Percentiles rank a stretch among this genome's conserved stretches.
These are phyloP conservation scores for Canavalia ensiformis DNA, from an alignment of 306 rosid genomes.

Conservation along the genomic window DNA sequence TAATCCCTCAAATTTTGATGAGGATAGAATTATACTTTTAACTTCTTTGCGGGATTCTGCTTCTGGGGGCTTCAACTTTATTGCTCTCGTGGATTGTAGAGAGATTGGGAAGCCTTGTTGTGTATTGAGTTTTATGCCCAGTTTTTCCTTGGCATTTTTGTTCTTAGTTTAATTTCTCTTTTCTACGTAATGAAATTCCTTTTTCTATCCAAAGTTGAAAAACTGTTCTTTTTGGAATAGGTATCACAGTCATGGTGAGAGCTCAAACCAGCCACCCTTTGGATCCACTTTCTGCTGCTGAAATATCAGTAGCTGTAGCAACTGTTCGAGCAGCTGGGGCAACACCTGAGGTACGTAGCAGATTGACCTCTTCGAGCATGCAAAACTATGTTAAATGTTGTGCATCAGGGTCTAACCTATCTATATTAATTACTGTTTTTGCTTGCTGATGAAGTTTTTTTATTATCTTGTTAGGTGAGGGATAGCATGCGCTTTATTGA, in stretches of 20 bases:
- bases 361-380: neutral
- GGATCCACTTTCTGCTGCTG: constrained; percentile 87
- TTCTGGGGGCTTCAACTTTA: constrained; percentile 9
- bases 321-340: constrained; percentile 87
- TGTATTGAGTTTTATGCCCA: neutral
- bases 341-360: constrained; percentile 76
- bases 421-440: neutral
- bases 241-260: constrained; percentile 70
- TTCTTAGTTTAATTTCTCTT: constrained; percentile 21
- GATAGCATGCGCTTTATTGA: constrained; percentile 85
- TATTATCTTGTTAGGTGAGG: constrained; percentile 64
- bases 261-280: constrained; percentile 82
- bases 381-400: constrained; percentile 1
- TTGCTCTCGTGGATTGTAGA: neutral
- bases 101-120: constrained; percentile 6
- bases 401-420: neutral
- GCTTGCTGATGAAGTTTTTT: constrained; percentile 36
- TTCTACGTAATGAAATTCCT: constrained; percentile 22
- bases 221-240: constrained; percentile 48
- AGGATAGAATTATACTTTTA: neutral
- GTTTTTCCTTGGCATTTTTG: neutral
- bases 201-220: constrained; percentile 37
- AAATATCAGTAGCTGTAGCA: constrained; percentile 84
- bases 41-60: neutral
- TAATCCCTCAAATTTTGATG: neutral